Evolutionary conservation across 225 moss, liverwort and hornwort species (phyloP).

Genomic region (Marchantia polymorpha): DNA sequence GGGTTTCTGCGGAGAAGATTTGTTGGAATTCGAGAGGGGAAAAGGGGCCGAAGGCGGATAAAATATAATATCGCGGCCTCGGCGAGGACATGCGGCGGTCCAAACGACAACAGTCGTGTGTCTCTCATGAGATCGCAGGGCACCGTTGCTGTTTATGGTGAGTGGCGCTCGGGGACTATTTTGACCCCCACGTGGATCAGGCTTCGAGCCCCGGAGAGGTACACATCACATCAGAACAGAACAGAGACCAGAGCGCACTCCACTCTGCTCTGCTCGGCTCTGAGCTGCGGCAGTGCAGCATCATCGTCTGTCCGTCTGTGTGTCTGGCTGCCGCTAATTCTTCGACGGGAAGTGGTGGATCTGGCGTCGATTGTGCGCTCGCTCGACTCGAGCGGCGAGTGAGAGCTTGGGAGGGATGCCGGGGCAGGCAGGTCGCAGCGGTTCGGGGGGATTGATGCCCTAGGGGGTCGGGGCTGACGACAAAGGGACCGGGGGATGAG

Average conservation of each 20-base stretch:
- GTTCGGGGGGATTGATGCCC: not conserved
- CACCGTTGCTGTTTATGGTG: slow-evolving; percentile 3
- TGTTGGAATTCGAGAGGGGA: not conserved
- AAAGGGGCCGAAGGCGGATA: not conserved
- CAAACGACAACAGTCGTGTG: not conserved
- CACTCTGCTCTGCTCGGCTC: not conserved
- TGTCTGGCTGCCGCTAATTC: not conserved
- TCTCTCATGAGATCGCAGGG: not conserved
- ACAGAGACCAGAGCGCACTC: not conserved
- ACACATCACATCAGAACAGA: not conserved
- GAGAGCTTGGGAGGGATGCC: too few species aligned
- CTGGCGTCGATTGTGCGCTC: too few species aligned
- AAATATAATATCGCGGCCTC: too few species aligned
- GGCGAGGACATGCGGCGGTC: not conserved
- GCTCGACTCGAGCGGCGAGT: too few species aligned
- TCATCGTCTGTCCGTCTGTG: too few species aligned
- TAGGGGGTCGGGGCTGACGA: not conserved
- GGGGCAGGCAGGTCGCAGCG: not conserved
- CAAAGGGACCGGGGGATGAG: not conserved
- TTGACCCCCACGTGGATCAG: slow-evolving; percentile 2
- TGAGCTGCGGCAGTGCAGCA: too few species aligned
- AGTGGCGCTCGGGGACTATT: not conserved
- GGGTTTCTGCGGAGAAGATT: not conserved
- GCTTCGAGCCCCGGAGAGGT: not conserved
- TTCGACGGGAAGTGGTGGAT: not conserved